phyloP scores from a whole-genome alignment of 257 asterid species.

The Misopates orontium region DNA sequence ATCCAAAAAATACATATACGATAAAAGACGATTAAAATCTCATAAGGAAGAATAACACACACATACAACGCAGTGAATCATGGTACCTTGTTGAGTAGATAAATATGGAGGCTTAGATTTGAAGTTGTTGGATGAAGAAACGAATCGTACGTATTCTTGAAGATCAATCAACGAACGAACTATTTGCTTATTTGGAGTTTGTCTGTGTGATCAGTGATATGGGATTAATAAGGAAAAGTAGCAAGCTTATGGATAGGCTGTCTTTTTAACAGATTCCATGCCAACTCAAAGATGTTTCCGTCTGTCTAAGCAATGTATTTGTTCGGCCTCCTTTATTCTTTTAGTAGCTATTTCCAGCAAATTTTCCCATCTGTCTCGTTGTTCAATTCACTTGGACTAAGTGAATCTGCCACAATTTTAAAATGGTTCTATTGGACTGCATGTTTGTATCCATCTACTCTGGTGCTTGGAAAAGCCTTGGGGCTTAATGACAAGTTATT shows the following conservation, averaged over 20 bases:
- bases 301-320: conserved; percentile 54
- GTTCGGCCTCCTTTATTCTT: conserved; percentile 1
- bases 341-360: conserved; percentile 7
- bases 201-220: conserved; percentile 10
- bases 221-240: conserved; percentile 19
- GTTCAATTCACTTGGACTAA: background rate
- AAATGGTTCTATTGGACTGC: background rate
- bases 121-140: conserved; percentile 28
- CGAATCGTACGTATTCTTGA: conserved; percentile 19
- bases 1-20: background rate
- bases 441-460: background rate
- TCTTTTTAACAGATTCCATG: conserved; percentile 39
- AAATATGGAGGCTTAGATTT: conserved; percentile 20
- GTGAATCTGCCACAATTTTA: background rate
- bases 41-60: background rate
- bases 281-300: conserved; percentile 51
- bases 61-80: background rate
- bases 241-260: conserved; percentile 63
- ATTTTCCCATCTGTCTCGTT: conserved; percentile 7
- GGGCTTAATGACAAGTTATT: too few species aligned
- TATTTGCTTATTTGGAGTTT: background rate
- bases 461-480: too few species aligned
- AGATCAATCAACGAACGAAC: conserved; percentile 17
- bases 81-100: conserved; percentile 38
- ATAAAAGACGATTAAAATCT: background rate